A percentile compares a stretch with the other conserved stretches of the same genome.
Conservation (phyloP, 1,284 basidiomycete genomes). For the Tylopilus sp. region DNA sequence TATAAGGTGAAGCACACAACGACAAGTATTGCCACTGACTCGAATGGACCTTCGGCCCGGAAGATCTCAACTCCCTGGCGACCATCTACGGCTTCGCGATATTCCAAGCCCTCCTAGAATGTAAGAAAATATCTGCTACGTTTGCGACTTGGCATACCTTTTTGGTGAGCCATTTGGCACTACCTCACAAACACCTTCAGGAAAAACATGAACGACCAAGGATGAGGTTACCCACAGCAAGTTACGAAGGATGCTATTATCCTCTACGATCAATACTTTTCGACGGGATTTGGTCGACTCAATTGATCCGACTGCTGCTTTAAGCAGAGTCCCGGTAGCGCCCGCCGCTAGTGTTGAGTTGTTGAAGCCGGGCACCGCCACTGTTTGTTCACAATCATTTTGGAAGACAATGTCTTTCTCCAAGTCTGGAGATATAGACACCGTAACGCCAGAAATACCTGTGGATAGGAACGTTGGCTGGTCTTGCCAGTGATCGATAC, state of each 20-base stretch:
- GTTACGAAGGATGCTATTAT: constrained; percentile 71
- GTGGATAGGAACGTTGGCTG: constrained; percentile 15
- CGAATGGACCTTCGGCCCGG: constrained; percentile 60
- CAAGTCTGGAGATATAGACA: constrained; percentile 22
- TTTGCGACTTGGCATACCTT: constrained; percentile 39
- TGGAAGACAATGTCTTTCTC: constrained; percentile 23
- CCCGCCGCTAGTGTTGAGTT: constrained; percentile 53
- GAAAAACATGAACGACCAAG: background rate
- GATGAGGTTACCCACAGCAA: constrained; percentile 50
- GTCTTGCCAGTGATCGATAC: constrained; percentile 26
- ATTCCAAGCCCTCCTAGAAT: constrained; percentile 62
- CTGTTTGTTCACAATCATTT: constrained; percentile 14
- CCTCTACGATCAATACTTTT: constrained; percentile 77
- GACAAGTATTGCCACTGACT: constrained; percentile 49
- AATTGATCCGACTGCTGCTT: constrained; percentile 51
- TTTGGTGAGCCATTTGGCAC: constrained; percentile 74
- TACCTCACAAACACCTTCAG: constrained; percentile 37
- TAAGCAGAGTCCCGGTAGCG: constrained; percentile 55
- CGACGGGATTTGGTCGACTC: constrained; percentile 40
- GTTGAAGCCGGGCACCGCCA: background rate
- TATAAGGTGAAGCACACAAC: constrained; percentile 11
- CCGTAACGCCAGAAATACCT: constrained; percentile 11
- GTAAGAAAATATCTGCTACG: constrained; percentile 6
- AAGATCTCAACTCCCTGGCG: constrained; percentile 80
- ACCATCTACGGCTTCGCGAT: constrained; percentile 77